phyloP scores from a whole-genome alignment of 73 alveolate genomes.

The Paramecium caudatum region DNA sequence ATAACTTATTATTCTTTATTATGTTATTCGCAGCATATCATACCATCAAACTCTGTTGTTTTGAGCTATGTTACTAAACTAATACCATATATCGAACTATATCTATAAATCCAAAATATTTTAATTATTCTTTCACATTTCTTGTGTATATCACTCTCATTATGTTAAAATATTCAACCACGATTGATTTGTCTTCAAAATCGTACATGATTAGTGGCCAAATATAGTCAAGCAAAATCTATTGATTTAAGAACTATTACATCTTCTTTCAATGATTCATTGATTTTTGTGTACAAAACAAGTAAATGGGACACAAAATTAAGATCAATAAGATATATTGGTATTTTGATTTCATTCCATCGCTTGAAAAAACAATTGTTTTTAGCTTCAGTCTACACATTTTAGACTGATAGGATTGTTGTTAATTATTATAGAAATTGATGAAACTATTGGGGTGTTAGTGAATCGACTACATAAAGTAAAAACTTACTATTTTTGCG shows the following conservation, averaged over 20 bases:
- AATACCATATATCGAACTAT: constrained; percentile 34
- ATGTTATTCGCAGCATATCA: constrained; percentile 52
- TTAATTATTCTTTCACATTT: neutral
- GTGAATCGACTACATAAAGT: too few relatives aligned
- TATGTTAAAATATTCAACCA: constrained; percentile 23
- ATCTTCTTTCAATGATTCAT: constrained; percentile 39
- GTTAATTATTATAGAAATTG: neutral
- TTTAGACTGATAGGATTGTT: neutral
- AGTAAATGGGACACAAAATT: neutral
- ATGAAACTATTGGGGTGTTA: constrained; percentile 8
- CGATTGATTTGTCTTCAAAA: neutral
- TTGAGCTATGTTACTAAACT: constrained; percentile 8
- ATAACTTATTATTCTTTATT: neutral
- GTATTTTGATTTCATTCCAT: neutral
- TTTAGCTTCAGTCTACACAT: neutral
- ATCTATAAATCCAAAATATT: neutral
- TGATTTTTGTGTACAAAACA: neutral
- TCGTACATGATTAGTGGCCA: neutral
- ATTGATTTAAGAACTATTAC: neutral
- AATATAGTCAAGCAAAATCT: neutral
- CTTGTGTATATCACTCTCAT: neutral
- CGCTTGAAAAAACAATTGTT: constrained; percentile 19
- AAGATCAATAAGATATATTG: neutral
- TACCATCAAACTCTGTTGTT: constrained; percentile 23
- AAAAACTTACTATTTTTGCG: neutral